Evolutionary conservation across 208 protist genomes (phyloP).

Genomic region (Trypanosoma vivax): DNA sequence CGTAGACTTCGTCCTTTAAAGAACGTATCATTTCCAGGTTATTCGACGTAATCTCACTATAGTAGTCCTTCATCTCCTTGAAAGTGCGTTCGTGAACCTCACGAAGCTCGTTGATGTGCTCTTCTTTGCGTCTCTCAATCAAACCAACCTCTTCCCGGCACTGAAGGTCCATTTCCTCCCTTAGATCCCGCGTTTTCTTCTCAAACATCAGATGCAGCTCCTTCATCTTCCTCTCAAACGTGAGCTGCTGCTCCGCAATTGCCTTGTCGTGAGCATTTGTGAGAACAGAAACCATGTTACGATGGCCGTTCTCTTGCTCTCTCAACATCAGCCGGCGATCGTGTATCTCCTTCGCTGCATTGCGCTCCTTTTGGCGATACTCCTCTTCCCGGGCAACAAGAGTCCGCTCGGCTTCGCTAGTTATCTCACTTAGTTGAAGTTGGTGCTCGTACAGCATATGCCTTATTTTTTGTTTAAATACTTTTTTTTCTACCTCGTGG

Average conservation of each 20-base stretch:
- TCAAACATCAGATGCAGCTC: constrained; percentile 94
- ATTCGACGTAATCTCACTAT: constrained; percentile 98
- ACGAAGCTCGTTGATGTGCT: constrained; percentile 93
- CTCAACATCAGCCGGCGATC: constrained; percentile 84
- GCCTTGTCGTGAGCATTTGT: constrained; percentile 75
- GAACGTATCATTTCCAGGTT: constrained; percentile 98
- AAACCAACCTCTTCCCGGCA: constrained; percentile 90
- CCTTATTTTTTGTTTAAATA: constrained; percentile 97
- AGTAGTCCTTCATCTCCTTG: constrained; percentile 97
- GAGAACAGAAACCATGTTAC: constrained; percentile 77
- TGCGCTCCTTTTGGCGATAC: constrained; percentile 76
- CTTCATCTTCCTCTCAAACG: constrained; percentile 89
- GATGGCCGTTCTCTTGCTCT: constrained; percentile 82
- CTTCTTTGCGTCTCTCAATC: constrained; percentile 95
- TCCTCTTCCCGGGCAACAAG: constrained; percentile 87
- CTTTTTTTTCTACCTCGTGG: constrained; percentile 94
- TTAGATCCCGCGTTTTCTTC: constrained; percentile 83
- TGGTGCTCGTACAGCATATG: constrained; percentile 96
- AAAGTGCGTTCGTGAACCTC: constrained; percentile 94
- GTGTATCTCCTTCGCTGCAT: constrained; percentile 73
- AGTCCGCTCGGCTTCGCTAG: constrained; percentile 85
- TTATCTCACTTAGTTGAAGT: constrained; percentile 84
- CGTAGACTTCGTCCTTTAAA: constrained; percentile 94
- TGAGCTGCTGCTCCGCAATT: constrained; percentile 78
- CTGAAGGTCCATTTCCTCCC: constrained; percentile 88